phyloP scores from a whole-genome alignment of 495 filamentous ascomycete species.

The Bryoglossum gracile region DNA sequence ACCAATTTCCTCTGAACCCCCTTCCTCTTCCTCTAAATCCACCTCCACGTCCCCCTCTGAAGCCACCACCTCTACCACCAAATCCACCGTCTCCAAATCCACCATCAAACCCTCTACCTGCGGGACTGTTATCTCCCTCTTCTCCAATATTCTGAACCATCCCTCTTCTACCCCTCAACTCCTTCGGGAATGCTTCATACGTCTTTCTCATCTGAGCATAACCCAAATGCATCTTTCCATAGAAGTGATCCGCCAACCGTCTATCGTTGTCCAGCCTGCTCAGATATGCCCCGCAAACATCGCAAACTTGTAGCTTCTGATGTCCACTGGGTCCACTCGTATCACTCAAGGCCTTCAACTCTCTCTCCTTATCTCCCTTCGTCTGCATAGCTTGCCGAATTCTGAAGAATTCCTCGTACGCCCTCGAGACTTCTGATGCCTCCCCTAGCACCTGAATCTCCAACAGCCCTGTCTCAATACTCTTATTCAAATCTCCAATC shows the following conservation, averaged over 20 bases:
- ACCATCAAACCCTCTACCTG: conserved; percentile 42
- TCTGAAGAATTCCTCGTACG: conserved; percentile 79
- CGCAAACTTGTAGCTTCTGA: conserved; percentile 97
- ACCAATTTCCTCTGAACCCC: conserved; percentile 40
- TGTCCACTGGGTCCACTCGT: conserved; percentile 88
- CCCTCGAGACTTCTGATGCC: conserved; percentile 67
- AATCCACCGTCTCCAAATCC: conserved; percentile 34
- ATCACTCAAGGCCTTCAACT: conserved; percentile 86
- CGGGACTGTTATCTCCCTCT: conserved; percentile 39
- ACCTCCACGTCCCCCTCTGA: conserved; percentile 41
- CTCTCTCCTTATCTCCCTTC: conserved; percentile 79
- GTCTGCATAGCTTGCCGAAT: conserved; percentile 70
- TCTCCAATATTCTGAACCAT: conserved; percentile 45
- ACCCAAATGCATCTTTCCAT: conserved; percentile 98
- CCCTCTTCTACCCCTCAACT: conserved; percentile 65
- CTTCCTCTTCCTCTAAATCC: conserved; percentile 35
- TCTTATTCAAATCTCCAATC: conserved; percentile 73
- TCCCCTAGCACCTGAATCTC: conserved; percentile 85
- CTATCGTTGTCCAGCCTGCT: conserved; percentile 89
- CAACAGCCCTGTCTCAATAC: conserved; percentile 73
- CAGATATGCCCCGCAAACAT: conserved; percentile 94
- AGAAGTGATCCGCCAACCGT: conserved; percentile 92
- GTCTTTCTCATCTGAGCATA: conserved; percentile 97
- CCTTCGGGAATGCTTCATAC: conserved; percentile 75
- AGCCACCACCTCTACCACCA: conserved; percentile 42